Conservation (phyloP, 78 protist species). For the Acrasis kona region DNA sequence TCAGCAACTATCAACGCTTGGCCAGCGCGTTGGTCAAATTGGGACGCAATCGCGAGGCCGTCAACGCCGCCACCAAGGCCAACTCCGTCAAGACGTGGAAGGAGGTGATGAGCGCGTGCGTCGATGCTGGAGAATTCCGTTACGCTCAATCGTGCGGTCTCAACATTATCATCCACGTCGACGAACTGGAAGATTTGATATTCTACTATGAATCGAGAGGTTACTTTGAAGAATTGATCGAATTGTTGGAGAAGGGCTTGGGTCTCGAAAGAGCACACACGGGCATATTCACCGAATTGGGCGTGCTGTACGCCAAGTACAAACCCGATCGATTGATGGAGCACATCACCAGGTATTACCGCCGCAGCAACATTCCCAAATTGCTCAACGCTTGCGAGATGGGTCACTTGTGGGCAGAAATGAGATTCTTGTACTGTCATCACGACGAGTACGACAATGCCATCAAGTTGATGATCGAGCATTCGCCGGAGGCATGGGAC, state of each 20-base stretch:
- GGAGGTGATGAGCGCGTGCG: slow-evolving; percentile 93
- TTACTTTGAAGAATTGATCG: slow-evolving; percentile 81
- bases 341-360: slow-evolving; percentile 79
- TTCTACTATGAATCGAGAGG: slow-evolving; percentile 81
- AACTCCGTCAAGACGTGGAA: slow-evolving; percentile 88
- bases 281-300: slow-evolving; percentile 98
- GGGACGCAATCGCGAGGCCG: slow-evolving; percentile 79
- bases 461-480: slow-evolving; percentile 81
- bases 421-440: slow-evolving; percentile 82
- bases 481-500: slow-evolving; percentile 89
- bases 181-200: slow-evolving; percentile 83
- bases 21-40: slow-evolving; percentile 87
- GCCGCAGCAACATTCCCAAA: slow-evolving; percentile 86
- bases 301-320: slow-evolving; percentile 89
- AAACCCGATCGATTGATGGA: slow-evolving; percentile 93
- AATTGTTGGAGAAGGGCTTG: slow-evolving; percentile 80
- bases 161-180: slow-evolving; percentile 86
- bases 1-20: slow-evolving; percentile 79
- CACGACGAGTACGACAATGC: slow-evolving; percentile 97
- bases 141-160: slow-evolving; percentile 96
- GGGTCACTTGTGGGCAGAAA: slow-evolving; percentile 86
- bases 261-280: slow-evolving; percentile 89
- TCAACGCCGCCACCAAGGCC: slow-evolving; percentile 98
- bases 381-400: slow-evolving; percentile 75
- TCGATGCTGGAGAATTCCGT: slow-evolving; percentile 90